Evolutionary conservation across 805 yeast species (phyloP).

Genomic region (Kazachstania martiniae): DNA sequence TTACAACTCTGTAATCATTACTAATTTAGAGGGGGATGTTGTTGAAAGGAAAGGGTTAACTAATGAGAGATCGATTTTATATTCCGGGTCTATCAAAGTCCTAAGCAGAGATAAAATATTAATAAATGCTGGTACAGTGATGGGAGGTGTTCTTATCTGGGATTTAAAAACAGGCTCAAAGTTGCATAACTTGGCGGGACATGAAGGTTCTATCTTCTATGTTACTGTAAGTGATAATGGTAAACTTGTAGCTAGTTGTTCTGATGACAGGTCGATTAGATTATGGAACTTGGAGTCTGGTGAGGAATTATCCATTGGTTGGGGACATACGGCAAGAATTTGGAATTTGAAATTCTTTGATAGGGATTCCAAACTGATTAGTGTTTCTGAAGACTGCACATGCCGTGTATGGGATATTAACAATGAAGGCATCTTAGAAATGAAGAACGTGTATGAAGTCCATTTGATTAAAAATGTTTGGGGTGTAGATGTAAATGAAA

Average conservation of each 20-base stretch:
- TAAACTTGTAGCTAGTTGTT: constrained; percentile 59
- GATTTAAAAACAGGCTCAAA: constrained; percentile 35
- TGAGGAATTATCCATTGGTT: constrained; percentile 58
- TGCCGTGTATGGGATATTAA: constrained; percentile 62
- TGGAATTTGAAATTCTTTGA: constrained; percentile 65
- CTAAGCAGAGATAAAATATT: constrained; percentile 33
- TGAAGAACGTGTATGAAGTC: constrained; percentile 41
- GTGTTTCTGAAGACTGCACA: constrained; percentile 83
- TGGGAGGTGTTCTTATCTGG: constrained; percentile 84
- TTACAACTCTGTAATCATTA: constrained; percentile 48
- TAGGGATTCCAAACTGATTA: constrained; percentile 33
- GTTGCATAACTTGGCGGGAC: constrained; percentile 52
- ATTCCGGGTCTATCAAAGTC: constrained; percentile 68
- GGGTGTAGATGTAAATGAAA: constrained; percentile 53
- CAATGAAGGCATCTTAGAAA: constrained; percentile 9
- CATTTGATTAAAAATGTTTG: constrained; percentile 84
- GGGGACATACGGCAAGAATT: constrained; percentile 95
- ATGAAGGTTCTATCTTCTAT: constrained; percentile 87
- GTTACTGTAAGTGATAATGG: constrained; percentile 53
- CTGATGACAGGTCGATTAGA: constrained; percentile 86
- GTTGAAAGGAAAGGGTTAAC: constrained; percentile 30
- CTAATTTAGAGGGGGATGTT: constrained; percentile 17
- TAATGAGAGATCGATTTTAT: constrained; percentile 70
- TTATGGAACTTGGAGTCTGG: constrained; percentile 59
- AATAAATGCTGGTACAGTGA: constrained; percentile 86